Conservation (phyloP, 495 filamentous ascomycete genomes). For the Paragyromitra xinjiangensis region DNA sequence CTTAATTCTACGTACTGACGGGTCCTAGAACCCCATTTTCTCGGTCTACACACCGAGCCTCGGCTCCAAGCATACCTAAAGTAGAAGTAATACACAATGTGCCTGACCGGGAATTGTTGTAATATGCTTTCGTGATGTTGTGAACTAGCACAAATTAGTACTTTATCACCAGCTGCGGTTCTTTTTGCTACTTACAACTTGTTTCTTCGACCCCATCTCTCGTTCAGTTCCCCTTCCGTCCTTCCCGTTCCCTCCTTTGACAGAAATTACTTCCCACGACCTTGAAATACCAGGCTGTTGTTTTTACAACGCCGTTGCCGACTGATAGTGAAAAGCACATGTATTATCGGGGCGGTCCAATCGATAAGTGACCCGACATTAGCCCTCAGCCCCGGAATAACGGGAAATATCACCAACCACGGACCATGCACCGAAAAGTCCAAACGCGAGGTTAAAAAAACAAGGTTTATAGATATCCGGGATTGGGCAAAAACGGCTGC, state of each 20-base stretch:
- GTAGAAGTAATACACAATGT: neutral
- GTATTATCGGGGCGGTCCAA: neutral
- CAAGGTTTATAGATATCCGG: neutral
- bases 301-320: neutral
- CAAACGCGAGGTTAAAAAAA: neutral
- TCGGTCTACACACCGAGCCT: neutral
- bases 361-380: neutral
- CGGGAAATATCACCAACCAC: slow-evolving; percentile 1
- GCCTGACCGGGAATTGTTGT: neutral
- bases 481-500: neutral
- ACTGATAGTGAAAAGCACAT: neutral
- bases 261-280: neutral
- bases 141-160: too few species aligned
- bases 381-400: neutral
- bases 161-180: too few species aligned
- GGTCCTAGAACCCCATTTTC: neutral
- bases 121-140: too few species aligned
- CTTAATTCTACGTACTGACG: neutral
- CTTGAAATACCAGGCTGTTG: neutral
- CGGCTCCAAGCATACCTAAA: neutral
- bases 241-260: neutral
- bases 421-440: neutral
- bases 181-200: too few species aligned
- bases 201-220: too few species aligned
- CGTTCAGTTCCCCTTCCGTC: too few species aligned